phyloP scores from a whole-genome alignment of 306 rosid genomes.

The Senna siamea region DNA sequence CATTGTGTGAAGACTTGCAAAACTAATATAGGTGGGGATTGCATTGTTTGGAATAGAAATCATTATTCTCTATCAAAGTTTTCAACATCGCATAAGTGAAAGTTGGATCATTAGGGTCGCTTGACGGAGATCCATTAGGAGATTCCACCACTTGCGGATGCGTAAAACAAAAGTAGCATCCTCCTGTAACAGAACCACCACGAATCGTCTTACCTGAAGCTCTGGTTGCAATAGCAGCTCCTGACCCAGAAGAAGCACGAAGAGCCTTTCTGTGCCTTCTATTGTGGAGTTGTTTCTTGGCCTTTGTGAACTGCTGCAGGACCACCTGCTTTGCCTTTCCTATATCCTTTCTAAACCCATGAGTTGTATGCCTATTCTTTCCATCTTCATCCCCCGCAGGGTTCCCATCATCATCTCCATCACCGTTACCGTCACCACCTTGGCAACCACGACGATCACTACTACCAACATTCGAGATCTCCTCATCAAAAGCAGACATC shows the following conservation, averaged over 20 bases:
- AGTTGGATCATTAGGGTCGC: slow-evolving; percentile 68
- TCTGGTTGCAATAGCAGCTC: slow-evolving; percentile 22
- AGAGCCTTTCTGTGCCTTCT: slow-evolving; percentile 36
- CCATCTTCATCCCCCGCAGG: slow-evolving; percentile 14
- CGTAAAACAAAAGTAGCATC: slow-evolving; percentile 67
- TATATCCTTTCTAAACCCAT: slow-evolving; percentile 40
- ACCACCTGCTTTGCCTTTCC: slow-evolving; percentile 50
- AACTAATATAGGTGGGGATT: slow-evolving; percentile 63
- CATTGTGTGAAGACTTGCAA: not conserved
- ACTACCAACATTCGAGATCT: slow-evolving; percentile 45
- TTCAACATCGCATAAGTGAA: slow-evolving; percentile 44
- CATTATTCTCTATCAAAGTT: slow-evolving; percentile 66
- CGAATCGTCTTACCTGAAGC: slow-evolving; percentile 49
- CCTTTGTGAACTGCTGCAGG: slow-evolving; percentile 52
- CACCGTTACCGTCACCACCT: slow-evolving; percentile 41
- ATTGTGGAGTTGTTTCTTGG: slow-evolving; percentile 47
- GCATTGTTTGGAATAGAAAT: slow-evolving; percentile 76
- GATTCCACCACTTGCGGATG: slow-evolving; percentile 58
- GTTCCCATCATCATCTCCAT: slow-evolving; percentile 34
- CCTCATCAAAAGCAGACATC: slow-evolving; percentile 63
- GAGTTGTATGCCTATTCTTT: slow-evolving; percentile 34
- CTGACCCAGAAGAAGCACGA: slow-evolving; percentile 35
- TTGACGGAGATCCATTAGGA: slow-evolving; percentile 46
- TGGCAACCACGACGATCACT: slow-evolving; percentile 35
- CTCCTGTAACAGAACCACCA: slow-evolving; percentile 38